Conservation (phyloP, 1,139 yeast species). For the Yamadazyma pseudoaaseri region DNA sequence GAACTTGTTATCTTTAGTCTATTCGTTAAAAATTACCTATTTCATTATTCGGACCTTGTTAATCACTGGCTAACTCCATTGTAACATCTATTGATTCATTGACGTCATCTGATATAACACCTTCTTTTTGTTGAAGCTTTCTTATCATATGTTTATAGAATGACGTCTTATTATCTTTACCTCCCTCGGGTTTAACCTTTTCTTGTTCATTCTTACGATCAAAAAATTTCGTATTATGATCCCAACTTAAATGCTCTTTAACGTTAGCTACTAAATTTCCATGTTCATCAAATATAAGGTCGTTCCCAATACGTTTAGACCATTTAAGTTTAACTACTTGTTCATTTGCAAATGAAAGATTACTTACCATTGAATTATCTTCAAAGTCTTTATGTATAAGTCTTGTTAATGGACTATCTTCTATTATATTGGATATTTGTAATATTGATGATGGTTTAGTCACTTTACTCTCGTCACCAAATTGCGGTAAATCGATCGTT, state of each 20-base stretch:
- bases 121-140: conserved; percentile 4
- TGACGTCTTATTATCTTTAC: conserved; percentile 8
- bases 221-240: conserved; percentile 25
- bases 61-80: too few relatives aligned
- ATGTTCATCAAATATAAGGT: conserved; percentile 59
- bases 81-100: not conserved
- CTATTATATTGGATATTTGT: conserved; percentile 38
- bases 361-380: conserved; percentile 21
- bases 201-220: conserved; percentile 13
- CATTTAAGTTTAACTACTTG: conserved; percentile 72
- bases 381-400: conserved; percentile 25
- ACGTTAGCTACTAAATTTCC: conserved; percentile 51
- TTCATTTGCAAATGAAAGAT: conserved; percentile 37
- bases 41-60: too few relatives aligned
- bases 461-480: conserved; percentile 24
- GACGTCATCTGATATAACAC: too few relatives aligned
- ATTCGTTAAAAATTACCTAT: too few relatives aligned
- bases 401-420: conserved; percentile 36
- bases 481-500: conserved; percentile 40
- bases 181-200: conserved; percentile 6
- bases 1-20: too few relatives aligned
- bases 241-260: conserved; percentile 38
- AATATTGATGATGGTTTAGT: conserved; percentile 44
- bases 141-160: conserved; percentile 10
- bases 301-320: conserved; percentile 82